phyloP scores from a whole-genome alignment of 2,329 filamentous ascomycete species.

The Emmonsia crescens region DNA sequence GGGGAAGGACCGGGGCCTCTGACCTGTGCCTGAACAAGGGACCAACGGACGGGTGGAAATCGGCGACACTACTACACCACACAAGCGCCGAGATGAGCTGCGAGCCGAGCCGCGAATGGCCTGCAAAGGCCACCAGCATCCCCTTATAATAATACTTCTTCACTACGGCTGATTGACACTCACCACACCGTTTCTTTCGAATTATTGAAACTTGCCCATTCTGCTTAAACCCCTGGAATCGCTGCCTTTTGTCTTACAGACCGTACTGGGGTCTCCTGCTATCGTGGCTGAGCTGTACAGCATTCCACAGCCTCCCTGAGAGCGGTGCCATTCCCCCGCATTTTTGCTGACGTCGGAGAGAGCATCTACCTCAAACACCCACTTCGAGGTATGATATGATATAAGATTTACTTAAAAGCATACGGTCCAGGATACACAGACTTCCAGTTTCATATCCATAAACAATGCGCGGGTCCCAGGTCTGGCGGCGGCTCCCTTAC shows the following conservation, averaged over 20 bases:
- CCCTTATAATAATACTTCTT: not conserved
- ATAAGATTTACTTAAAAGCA: not conserved
- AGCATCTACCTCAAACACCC: not conserved
- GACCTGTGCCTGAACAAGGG: not conserved
- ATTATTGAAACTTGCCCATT: not conserved
- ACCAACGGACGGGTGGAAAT: not conserved
- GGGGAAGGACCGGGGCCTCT: not conserved
- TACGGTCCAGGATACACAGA: not conserved
- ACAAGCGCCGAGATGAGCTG: not conserved
- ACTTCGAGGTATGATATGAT: not conserved
- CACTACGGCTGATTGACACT: not conserved
- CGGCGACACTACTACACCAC: not conserved
- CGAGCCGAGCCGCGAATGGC: not conserved
- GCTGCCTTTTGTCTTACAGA: not conserved
- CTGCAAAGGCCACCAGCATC: not conserved
- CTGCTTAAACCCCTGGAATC: not conserved
- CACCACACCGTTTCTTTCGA: not conserved
- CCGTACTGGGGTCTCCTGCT: not conserved
- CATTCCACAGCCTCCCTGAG: not conserved
- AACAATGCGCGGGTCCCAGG: not conserved
- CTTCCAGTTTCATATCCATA: not conserved
- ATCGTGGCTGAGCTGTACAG: not conserved
- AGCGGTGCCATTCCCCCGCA: not conserved
- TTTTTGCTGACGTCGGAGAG: not conserved
- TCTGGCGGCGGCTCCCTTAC: slow-evolving; percentile 4